Base-by-base conservation (phyloP, 2,329 filamentous ascomycete species). In the Venturia nashicola region DNA sequence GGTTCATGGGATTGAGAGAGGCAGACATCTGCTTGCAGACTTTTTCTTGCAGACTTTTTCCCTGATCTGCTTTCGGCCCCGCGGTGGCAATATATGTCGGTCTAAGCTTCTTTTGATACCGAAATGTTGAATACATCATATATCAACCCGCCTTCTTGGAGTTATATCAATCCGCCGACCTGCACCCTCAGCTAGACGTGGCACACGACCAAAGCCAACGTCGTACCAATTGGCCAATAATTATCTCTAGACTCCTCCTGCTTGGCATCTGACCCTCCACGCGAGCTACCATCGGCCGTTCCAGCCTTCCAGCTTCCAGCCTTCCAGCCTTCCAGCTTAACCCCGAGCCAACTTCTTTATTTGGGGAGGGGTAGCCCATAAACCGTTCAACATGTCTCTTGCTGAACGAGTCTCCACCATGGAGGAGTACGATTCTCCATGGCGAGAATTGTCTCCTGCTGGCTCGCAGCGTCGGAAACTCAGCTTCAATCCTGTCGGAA, bases 401-500 rank as follows among this genome's bases (percentile, higher is more conserved):
- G 70, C 72, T 7, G 72, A 76, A 67, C 70, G 75, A 59, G 68
- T 76, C 57, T 76, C 74, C 27, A 71, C 72, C 16, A 72, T 76
- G 64, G 75, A 76, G 71, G 74, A 75, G 68, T 74, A 76, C 66
- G 70, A 75, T 34, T 51, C 51, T 67, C 71, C 72, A 59, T 76
- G 74, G 72, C 71, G 76, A 67, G 72, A 73, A 46, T 68, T 61
- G n/a, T 67, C 66, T 16, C 68, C 68, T 18, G 61, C 73, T 32
- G 71, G 71, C 54, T 69, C 68, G 61, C 69, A 77, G 65, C 72
- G 77, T 46, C 72, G 77, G 54, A 80, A 80, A 69, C 74, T 80
- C 65, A 77, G 74, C 66, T 80, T 80, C 73, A 79, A 80, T 64
- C 79, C 79, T 12, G 74, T 79, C 2, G 77, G 75, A 62, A 73